Base-by-base conservation (phyloP, 108 stramenopile species). In the Stephanodiscus minutulus region DNA sequence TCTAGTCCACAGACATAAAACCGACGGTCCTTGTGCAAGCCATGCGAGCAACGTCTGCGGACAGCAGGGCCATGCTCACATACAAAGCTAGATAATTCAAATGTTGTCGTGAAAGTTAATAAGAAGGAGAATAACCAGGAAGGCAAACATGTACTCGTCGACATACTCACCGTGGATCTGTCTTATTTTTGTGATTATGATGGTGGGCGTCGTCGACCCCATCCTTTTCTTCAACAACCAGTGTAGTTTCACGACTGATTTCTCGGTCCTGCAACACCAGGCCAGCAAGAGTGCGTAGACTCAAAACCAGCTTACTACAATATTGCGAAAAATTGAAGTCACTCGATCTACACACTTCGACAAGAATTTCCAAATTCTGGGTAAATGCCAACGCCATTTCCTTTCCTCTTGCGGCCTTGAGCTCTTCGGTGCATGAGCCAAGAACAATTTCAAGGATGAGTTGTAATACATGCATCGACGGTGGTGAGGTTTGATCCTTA, bases 1-100 rank as follows among this genome's bases (percentile, higher is more conserved):
- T 90, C 85, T 54, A 86, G 82, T 17, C 93, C 90, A 57, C 93
- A 94, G 24, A 94, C 93, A 70, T 94, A 92, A 66, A 94, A 94
- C 36, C 90, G 70, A 24, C 87, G 75, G 59, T 90, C 85, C 46
- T 88, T 91, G 75, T 90, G 80, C 46, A 68, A 83, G 2, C 92
- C 92, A 55, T 77, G 72, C 17, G 79, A 76, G 55, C 83, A 87
- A 39, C 89, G 76, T 31, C 92, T 57, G 36, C 92, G 54, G 5
- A 91, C 92, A 49, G 92, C 92, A 37, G 89, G 88, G 55, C 83
- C 72, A 65, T 91, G 89, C 27, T 87, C 75, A 59, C 92, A 93
- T 43, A 88, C 58, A 62, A 87, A 86, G 10, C 87, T 74, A 10
- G 18, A 20, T n/a, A n/a, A n/a, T 54, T 24, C 5, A 66, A 15